These are phyloP conservation scores for Euphorbia lathyris DNA, from an alignment of 345 rosid species.

Conservation along the genomic window DNA sequence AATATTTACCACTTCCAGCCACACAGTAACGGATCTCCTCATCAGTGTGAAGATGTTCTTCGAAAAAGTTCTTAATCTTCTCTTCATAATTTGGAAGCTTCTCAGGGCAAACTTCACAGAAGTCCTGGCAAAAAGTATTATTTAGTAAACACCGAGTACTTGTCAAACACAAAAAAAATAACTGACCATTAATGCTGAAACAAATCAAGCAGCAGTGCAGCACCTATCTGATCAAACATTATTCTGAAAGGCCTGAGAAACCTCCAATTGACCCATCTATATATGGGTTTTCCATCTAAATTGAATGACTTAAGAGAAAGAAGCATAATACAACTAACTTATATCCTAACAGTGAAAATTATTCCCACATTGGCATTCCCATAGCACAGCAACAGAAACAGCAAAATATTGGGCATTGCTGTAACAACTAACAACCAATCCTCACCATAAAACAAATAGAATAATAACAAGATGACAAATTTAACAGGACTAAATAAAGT, in stretches of 20 bases:
- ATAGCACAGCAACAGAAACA: neutral
- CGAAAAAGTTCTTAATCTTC: slow-evolving; percentile 81
- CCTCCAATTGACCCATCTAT: neutral
- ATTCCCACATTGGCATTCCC: neutral
- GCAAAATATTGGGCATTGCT: neutral
- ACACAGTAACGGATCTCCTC: slow-evolving; percentile 93
- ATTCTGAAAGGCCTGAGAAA: neutral
- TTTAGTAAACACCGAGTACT: neutral
- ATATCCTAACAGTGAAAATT: neutral
- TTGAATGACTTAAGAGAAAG: neutral
- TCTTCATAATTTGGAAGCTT: slow-evolving; percentile 83
- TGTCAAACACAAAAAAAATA: neutral
- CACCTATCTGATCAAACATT: neutral
- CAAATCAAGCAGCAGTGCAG: neutral
- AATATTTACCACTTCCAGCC: slow-evolving; percentile 78
- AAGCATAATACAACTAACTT: neutral
- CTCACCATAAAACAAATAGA: neutral
- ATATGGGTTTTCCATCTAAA: neutral
- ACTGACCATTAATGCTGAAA: neutral
- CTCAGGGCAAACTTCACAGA: slow-evolving; percentile 86
- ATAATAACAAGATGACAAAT: neutral
- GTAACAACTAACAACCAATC: neutral
- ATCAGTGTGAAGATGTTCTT: slow-evolving; percentile 95
- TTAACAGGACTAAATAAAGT: neutral
- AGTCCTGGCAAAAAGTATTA: slow-evolving; percentile 44